Evolutionary conservation across 2,329 filamentous ascomycete species (phyloP), one percentile per base, ranked within the genome.

Genomic region (Arthrinium phaeospermum): DNA sequence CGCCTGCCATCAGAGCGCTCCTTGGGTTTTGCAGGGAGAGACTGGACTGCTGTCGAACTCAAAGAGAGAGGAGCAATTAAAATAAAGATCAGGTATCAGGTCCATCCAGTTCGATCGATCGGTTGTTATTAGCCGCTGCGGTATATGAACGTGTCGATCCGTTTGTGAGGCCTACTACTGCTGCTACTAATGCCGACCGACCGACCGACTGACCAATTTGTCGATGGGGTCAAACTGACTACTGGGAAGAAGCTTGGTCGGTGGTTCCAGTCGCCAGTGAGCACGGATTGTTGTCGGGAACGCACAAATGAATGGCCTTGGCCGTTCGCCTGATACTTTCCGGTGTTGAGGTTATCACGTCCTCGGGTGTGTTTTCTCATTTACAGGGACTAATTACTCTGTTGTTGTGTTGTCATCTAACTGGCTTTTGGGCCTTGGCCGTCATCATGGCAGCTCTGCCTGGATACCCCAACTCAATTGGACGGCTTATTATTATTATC

Each of bases 381-480:
- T 51, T 51, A 6, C 49, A 10, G 13, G 13, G 12, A 4, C 30
- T 37, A 19, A 22, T 4, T 7, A 10, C 7, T 3, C 4, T 22
- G 53, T 37, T n/a, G 19, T 37, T n/a, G 19, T 64, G 30, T 41
- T 41, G 16, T 64, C 34, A 6, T 64, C 22, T 41, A 41, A 41
- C 30, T 61, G 53, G 53, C 27, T 37, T 30, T 12, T 61, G 10
- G 19, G 16, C 30, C 53, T 37, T 37, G 53, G 53, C 53, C 53
- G 53, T 61, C 53, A 61, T 37, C 53, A 37, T 61, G 22, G 3
- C 53, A 12, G 51, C 8, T 30, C 30, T 30, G 16, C 51, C 53
- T 61, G 53, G 53, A 22, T 37, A 22, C 53, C 53, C 53, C 53
- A 61, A 61, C 30, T 37, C 53, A 61, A 61, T 61, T 61, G 53